Evolutionary conservation across 2,329 filamentous ascomycete genomes (phyloP).

Genomic region (Parafenestella ontariensis): DNA sequence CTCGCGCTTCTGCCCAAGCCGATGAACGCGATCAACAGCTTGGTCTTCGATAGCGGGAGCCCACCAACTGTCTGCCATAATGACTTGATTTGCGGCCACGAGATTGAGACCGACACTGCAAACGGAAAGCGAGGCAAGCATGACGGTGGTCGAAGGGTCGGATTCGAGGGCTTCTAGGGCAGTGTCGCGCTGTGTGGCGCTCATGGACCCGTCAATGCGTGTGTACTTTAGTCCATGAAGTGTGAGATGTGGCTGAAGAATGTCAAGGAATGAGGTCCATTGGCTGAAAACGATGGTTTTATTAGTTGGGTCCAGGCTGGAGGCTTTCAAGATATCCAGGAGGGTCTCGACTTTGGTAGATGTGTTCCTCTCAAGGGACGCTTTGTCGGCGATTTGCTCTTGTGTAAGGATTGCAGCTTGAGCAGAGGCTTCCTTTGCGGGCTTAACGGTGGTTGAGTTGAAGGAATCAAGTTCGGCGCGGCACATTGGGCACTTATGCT

Average conservation of each 20-base stretch:
- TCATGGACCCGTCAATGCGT: constrained; percentile 84
- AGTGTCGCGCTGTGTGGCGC: constrained; percentile 70
- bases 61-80: constrained; percentile 87
- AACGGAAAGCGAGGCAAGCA: constrained; percentile 82
- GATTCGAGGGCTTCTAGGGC: constrained; percentile 72
- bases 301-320: constrained; percentile 65
- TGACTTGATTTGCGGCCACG: constrained; percentile 83
- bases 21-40: constrained; percentile 85
- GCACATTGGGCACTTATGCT: constrained; percentile 86
- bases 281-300: constrained; percentile 80
- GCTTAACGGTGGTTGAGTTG: constrained; percentile 65
- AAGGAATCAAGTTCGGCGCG: constrained; percentile 66
- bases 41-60: constrained; percentile 92
- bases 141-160: constrained; percentile 72
- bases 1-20: constrained; percentile 79
- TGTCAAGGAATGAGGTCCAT: constrained; percentile 77
- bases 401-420: constrained; percentile 24
- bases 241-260: constrained; percentile 73
- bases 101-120: constrained; percentile 88
- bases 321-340: constrained; percentile 75
- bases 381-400: constrained; percentile 60
- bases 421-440: constrained; percentile 61
- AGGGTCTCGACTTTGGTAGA: constrained; percentile 86
- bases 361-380: constrained; percentile 57
- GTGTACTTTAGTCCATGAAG: constrained; percentile 68